Evolutionary conservation across 441 rosid species (phyloP).

Genomic region (Croton setiger): DNA sequence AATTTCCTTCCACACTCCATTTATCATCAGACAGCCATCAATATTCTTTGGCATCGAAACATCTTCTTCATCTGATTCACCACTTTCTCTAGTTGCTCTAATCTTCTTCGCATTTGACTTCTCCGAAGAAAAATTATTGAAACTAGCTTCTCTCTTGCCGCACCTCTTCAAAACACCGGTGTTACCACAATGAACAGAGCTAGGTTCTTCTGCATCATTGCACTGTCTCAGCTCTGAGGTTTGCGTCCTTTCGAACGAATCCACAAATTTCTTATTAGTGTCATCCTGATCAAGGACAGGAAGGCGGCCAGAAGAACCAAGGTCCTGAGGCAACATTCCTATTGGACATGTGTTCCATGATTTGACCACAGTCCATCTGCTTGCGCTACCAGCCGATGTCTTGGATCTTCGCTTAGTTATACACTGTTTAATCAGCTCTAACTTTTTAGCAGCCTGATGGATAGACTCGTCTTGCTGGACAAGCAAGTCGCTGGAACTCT

Average conservation of each 20-base stretch:
- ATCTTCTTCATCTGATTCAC: conserved; percentile 19
- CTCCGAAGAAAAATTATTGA: conserved; percentile 20
- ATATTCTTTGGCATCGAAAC: conserved; percentile 15
- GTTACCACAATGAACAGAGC: conserved; percentile 20
- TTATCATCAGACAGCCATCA: conserved; percentile 46
- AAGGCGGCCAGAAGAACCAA: conserved; percentile 60
- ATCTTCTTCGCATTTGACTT: conserved; percentile 29
- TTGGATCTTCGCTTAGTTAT: conserved; percentile 30
- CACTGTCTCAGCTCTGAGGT: conserved; percentile 22
- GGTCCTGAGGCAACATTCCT: conserved; percentile 70
- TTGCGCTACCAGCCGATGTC: conserved; percentile 26
- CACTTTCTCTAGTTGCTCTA: conserved; percentile 28
- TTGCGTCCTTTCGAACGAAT: conserved; percentile 28
- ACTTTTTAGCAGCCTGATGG: conserved; percentile 53
- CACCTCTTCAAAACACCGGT: conserved; percentile 21
- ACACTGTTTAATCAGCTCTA: conserved; percentile 41
- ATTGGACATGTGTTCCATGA: conserved; percentile 90
- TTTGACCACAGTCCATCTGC: conserved; percentile 57
- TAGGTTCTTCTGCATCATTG: conserved; percentile 36
- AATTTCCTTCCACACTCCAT: conserved; percentile 57
- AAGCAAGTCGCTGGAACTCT: conserved; percentile 18
- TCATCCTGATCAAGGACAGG: conserved; percentile 48
- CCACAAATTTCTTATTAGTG: conserved; percentile 9
- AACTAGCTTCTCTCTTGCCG: conserved; percentile 24
- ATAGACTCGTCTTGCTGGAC: conserved; percentile 50